Base-by-base conservation (phyloP, 768 basidiomycete species). In the Ramaria sp. region DNA sequence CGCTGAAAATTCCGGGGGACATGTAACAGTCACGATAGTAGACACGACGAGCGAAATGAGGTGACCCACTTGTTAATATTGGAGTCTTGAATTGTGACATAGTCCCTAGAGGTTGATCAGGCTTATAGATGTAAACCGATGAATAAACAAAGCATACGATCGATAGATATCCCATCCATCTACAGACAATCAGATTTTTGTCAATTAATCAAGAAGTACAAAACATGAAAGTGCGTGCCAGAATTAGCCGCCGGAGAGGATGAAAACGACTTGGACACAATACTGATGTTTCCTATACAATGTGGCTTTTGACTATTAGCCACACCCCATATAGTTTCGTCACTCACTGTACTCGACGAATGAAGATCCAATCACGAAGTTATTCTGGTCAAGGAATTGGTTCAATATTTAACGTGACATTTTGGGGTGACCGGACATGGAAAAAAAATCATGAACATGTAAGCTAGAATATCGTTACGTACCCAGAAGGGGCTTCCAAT, bases 91-190 rank as follows among this genome's bases (percentile, higher is more conserved):
- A 60, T 57, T 10, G 59, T 60, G 39, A 60, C 49, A 30, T 60
- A 56, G 51, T 60, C 59, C 38, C 59, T 60, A n/a, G 39, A 49
- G 24, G 31, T 55, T 54, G 27, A 12, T 38, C 24, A 27, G 30
- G 20, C 54, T 39, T 42, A 55, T 51, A 51, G 4, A 19, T 63
- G 39, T 30, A 6, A 37, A 10, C 7, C 43, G 10, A 27, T 7
- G 52, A 27, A 43, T 12, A 37, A 13, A 9, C 22, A 53, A 2
- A 63, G 39, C 56, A 33, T 57, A 59, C 11, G 71, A 74, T 43
- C 80, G 75, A 64, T 82, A 83, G 38, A 80, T 76, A 61, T 84
- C 77, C 81, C 81, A 82, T 4, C 82, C 83, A 62, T 84, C 82
- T 68, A 58, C 11, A 20, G 2, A 15, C 41, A 17, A 43, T 17